Evolutionary conservation across 2,329 filamentous ascomycete species (phyloP), one percentile per base, ranked within the genome.

Genomic region (Phyllosticta paracitricarpa): DNA sequence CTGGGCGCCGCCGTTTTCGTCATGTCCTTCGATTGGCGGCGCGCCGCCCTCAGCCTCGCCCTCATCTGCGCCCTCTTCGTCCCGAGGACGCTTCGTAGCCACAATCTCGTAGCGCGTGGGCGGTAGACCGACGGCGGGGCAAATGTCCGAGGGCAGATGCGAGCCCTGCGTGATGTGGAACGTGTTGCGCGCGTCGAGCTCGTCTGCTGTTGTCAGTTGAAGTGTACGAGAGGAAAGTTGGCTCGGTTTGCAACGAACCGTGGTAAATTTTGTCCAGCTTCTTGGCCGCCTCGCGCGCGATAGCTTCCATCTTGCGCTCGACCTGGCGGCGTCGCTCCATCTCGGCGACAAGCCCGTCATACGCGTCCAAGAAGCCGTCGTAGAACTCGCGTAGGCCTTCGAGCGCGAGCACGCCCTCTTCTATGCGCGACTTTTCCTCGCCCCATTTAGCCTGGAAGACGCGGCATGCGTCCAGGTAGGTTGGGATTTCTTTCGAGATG

Each of bases 141-240:
- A 97, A 24, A 97, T 84, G 71, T 97, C 91, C 0, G 87, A 86
- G 0, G 94, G 94, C 10, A 99, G 75, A 70, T 86, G 96, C 65
- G 95, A 90, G 7, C 91, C 92, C 12, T 94, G 87, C 53, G 96
- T 88, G 28, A 86, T 80, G 35, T 89, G 83, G 72, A 99, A 97
- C 0, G 82, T 78, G 65, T 95, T 88, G 48, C 94, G 81, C 64
- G 91, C 85, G 51, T 79, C 79, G 61, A 83, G 67, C 72, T 99
- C 94, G 12, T 84, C 76, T 61, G 14, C 4, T 48, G 24, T 5
- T 10, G 53, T 9, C 14, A 9, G 33, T 14, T 12, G 26, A 28
- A 9, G 12, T 22, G 61, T 48, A 7, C 8, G 12, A 14, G 33
- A 3, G 25, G 12, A 28, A 30, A 51, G 35, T 28, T 25, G 35